Percentiles rank a stretch among this genome's conserved stretches.
phyloP scores from a whole-genome alignment of 495 filamentous ascomycete species.

The Haplographium delicatum region DNA sequence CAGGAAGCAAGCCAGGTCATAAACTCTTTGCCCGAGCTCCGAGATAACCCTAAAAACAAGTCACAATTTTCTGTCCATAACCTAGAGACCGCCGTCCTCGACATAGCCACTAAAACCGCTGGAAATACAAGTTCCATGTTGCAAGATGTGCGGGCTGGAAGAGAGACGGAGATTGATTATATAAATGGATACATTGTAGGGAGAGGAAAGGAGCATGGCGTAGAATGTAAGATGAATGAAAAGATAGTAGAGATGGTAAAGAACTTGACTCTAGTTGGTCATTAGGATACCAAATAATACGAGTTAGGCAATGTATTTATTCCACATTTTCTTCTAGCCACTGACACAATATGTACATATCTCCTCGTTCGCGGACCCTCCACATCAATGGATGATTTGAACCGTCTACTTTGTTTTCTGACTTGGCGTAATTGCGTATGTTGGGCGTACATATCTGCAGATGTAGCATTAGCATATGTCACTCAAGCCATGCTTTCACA shows the following conservation, averaged over 20 bases:
- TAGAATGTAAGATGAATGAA: slow-evolving; percentile 59
- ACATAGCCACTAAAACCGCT: slow-evolving; percentile 54
- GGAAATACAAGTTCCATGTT: slow-evolving; percentile 75
- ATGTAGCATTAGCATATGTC: not conserved
- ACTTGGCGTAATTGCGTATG: slow-evolving; percentile 56
- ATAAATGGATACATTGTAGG: slow-evolving; percentile 79
- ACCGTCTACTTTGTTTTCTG: slow-evolving; percentile 25
- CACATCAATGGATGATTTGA: too few species aligned
- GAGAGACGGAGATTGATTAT: slow-evolving; percentile 71
- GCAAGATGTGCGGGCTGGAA: slow-evolving; percentile 61
- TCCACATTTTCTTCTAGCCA: too few species aligned
- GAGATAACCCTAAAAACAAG: not conserved
- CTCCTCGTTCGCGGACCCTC: not conserved
- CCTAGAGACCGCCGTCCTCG: slow-evolving; percentile 48
- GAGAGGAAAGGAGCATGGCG: slow-evolving; percentile 58
- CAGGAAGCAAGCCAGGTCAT: slow-evolving; percentile 59
- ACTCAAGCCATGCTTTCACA: too few species aligned
- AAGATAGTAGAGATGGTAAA: slow-evolving; percentile 36
- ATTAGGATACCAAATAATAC: slow-evolving; percentile 4
- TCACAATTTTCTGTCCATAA: slow-evolving; percentile 53
- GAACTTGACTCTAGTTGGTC: slow-evolving; percentile 25
- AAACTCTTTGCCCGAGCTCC: slow-evolving; percentile 27
- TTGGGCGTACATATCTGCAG: slow-evolving; percentile 64
- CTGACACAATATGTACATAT: slow-evolving; percentile 11
- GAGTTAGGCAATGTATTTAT: too few species aligned